Conservation (phyloP, 1,284 basidiomycete species). For the Athelia psychrophila region DNA sequence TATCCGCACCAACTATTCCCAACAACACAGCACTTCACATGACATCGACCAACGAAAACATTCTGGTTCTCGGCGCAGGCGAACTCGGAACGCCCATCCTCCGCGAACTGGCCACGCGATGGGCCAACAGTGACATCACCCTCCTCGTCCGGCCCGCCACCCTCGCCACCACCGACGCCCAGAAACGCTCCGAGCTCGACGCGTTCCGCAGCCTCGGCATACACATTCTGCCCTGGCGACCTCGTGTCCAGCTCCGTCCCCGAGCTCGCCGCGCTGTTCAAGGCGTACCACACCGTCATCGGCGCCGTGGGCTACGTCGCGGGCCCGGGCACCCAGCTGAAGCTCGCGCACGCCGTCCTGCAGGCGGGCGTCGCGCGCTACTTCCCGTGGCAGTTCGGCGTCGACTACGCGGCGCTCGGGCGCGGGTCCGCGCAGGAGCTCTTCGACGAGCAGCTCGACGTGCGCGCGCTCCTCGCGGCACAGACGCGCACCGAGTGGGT, state of each 20-base stretch:
- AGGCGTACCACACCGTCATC: constrained; percentile 19
- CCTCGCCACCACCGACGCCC: constrained; percentile 1
- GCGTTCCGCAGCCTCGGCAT: constrained; percentile 12
- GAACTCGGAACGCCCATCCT: constrained; percentile 24
- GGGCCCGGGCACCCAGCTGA: constrained; percentile 24
- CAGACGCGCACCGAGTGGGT: constrained; percentile 24
- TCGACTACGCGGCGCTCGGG: constrained; percentile 32
- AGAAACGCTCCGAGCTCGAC: constrained; percentile 8
- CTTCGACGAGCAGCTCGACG: constrained; percentile 34
- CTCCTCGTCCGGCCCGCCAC: constrained; percentile 16
- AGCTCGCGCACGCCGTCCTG: constrained; percentile 23
- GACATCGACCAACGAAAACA: constrained; percentile 2
- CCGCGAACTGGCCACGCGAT: constrained; percentile 6
- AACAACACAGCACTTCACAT: background rate
- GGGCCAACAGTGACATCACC: constrained; percentile 3
- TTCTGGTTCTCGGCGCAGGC: constrained; percentile 28
- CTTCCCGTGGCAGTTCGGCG: constrained; percentile 36
- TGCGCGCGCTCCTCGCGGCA: constrained; percentile 24
- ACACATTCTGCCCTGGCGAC: constrained; percentile 12
- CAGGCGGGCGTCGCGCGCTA: constrained; percentile 21
- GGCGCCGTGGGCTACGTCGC: constrained; percentile 24
- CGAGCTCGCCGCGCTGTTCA: constrained; percentile 14
- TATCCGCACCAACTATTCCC: too few relatives aligned
- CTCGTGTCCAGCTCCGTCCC: constrained; percentile 9
- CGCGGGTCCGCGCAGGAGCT: constrained; percentile 26